These are phyloP conservation scores for Aureobasidium subglaciale DNA, from an alignment of 2,329 filamentous ascomycete species.

Conservation along the genomic window DNA sequence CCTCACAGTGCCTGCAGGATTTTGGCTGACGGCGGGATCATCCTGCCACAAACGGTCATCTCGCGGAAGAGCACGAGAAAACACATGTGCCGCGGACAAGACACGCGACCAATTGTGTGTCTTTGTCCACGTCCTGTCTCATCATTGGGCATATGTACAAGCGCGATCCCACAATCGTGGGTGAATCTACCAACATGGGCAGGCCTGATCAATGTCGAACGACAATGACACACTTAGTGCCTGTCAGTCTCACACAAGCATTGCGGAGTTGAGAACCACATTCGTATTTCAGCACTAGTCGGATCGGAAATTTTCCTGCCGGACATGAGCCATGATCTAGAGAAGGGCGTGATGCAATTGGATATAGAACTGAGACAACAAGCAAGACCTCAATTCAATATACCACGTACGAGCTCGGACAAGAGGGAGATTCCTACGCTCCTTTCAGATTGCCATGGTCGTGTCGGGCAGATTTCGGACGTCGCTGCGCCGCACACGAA, in stretches of 20 bases:
- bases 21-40: not conserved
- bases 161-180: conserved; percentile 1
- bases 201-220: not conserved
- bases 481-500: not conserved
- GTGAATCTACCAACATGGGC: not conserved
- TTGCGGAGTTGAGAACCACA: not conserved
- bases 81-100: not conserved
- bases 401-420: not conserved
- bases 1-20: not conserved
- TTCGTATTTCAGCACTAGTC: not conserved
- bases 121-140: not conserved
- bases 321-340: not conserved
- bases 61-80: not conserved
- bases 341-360: not conserved
- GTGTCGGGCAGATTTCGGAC: not conserved
- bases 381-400: not conserved
- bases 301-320: not conserved
- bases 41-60: not conserved
- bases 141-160: not conserved
- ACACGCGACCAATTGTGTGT: conserved; percentile 2
- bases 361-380: not conserved
- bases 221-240: not conserved
- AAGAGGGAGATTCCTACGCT: not conserved
- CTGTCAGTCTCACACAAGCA: conserved; percentile 1
- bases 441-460: not conserved